Conservation (phyloP, 1,284 basidiomycete genomes). For the Tilletia caries region DNA sequence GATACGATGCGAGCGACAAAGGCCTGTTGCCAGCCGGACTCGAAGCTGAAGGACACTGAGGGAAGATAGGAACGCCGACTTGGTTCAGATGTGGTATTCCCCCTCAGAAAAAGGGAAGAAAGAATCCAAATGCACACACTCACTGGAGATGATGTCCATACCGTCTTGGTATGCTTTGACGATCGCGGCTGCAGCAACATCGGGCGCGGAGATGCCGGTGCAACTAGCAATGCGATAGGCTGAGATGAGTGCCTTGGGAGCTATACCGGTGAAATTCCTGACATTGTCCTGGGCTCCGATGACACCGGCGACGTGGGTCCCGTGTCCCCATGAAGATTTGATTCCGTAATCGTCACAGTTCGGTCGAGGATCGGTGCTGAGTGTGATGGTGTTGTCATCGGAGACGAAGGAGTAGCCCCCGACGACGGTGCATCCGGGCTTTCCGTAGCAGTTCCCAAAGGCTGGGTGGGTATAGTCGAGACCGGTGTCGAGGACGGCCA, state of each 20-base stretch:
- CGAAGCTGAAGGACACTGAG: slow-evolving; percentile 57
- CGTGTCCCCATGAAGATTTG: slow-evolving; percentile 43
- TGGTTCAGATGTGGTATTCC: too few relatives aligned
- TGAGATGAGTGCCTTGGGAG: slow-evolving; percentile 39
- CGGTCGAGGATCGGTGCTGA: slow-evolving; percentile 47
- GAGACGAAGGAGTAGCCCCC: slow-evolving; percentile 40
- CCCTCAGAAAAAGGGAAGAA: too few relatives aligned
- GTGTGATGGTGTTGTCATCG: slow-evolving; percentile 52
- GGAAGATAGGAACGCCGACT: too few relatives aligned
- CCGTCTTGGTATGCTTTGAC: slow-evolving; percentile 46
- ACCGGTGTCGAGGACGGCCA: slow-evolving; percentile 60
- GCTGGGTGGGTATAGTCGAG: slow-evolving; percentile 65
- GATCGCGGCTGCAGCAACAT: slow-evolving; percentile 55
- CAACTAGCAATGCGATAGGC: slow-evolving; percentile 57
- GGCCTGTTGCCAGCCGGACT: slow-evolving; percentile 28
- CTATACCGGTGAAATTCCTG: slow-evolving; percentile 38
- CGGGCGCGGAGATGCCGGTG: slow-evolving; percentile 43
- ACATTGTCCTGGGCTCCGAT: slow-evolving; percentile 61
- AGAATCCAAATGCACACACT: too few relatives aligned
- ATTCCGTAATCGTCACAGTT: slow-evolving; percentile 54
- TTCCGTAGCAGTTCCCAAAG: slow-evolving; percentile 54
- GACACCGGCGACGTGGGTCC: slow-evolving; percentile 67
- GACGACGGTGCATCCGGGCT: slow-evolving; percentile 32
- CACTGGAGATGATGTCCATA: slow-evolving; percentile 61
- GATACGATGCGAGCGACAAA: slow-evolving; percentile 23